Evolutionary conservation across 163 green algal genomes (phyloP).

Genomic region (Trebouxiophyceae sp.): DNA sequence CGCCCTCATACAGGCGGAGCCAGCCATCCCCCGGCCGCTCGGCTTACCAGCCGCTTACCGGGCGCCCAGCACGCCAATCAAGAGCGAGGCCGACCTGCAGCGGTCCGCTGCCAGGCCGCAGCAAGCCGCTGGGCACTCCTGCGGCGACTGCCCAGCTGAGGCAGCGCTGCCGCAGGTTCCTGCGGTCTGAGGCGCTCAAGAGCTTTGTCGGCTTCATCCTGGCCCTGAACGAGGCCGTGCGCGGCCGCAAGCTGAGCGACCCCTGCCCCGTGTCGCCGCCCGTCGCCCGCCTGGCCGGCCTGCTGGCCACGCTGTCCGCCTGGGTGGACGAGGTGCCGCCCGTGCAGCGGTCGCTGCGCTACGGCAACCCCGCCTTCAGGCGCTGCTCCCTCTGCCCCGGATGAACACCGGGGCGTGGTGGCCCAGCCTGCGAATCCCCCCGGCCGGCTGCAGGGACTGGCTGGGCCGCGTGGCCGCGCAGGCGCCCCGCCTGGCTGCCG

Average conservation of each 20-base stretch:
- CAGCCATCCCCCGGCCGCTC: not conserved
- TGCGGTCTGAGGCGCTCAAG: constrained; percentile 30
- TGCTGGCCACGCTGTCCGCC: constrained; percentile 45
- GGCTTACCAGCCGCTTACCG: constrained; percentile 11
- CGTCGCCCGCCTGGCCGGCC: constrained; percentile 31
- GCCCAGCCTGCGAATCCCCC: no score
- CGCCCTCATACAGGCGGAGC: constrained; percentile 1
- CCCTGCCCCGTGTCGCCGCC: constrained; percentile 33
- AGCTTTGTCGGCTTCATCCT: constrained; percentile 82
- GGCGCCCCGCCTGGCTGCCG: constrained; percentile 20
- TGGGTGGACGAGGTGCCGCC: constrained; percentile 79
- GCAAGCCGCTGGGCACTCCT: no score
- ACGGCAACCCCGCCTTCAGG: constrained; percentile 86
- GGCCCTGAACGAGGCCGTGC: constrained; percentile 67
- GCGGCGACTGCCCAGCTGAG: no score
- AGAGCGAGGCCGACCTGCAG: constrained; percentile 37
- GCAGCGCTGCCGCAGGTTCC: no score
- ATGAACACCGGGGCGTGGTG: no score
- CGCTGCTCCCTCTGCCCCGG: not conserved
- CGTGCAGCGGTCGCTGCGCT: constrained; percentile 67
- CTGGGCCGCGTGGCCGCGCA: not conserved
- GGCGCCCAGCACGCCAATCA: constrained; percentile 48
- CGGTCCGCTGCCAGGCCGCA: no score
- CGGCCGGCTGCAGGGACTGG: not conserved
- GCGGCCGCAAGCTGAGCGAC: constrained; percentile 52